Conservation (phyloP, 805 yeast species). For the Metschnikowia corniflorae region DNA sequence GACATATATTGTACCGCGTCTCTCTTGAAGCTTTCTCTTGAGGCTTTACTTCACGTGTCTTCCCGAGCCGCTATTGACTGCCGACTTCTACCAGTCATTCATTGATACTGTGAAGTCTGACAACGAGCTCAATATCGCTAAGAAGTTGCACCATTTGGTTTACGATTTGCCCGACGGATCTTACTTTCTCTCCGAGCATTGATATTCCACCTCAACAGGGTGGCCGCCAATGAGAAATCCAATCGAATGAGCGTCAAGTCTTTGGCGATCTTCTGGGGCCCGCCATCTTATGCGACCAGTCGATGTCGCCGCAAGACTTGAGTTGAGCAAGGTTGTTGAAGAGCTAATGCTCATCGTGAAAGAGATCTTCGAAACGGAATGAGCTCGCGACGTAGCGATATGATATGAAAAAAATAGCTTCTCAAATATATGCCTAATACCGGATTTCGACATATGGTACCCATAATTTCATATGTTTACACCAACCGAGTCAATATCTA, state of each 20-base stretch:
- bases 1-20: conserved; percentile 90
- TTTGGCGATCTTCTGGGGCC: conserved; percentile 93
- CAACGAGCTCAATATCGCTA: conserved; percentile 47
- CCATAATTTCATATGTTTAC: too few relatives aligned
- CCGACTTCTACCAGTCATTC: conserved; percentile 57
- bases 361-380: conserved; percentile 54
- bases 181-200: conserved; percentile 83
- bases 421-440: too few relatives aligned
- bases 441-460: too few relatives aligned
- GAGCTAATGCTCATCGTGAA: conserved; percentile 79
- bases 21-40: conserved; percentile 73
- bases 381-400: too few relatives aligned
- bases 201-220: conserved; percentile 78
- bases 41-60: conserved; percentile 76
- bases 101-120: conserved; percentile 59
- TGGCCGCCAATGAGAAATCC: conserved; percentile 55
- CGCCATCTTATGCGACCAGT: conserved; percentile 66
- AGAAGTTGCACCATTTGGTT: conserved; percentile 83
- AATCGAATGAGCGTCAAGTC: conserved; percentile 83
- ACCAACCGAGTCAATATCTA: conserved; percentile 9
- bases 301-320: conserved; percentile 66
- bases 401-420: conserved; percentile 1
- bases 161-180: conserved; percentile 92
- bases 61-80: conserved; percentile 82
- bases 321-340: conserved; percentile 74